phyloP scores from a whole-genome alignment of 768 basidiomycete species.

The Suillus plorans region DNA sequence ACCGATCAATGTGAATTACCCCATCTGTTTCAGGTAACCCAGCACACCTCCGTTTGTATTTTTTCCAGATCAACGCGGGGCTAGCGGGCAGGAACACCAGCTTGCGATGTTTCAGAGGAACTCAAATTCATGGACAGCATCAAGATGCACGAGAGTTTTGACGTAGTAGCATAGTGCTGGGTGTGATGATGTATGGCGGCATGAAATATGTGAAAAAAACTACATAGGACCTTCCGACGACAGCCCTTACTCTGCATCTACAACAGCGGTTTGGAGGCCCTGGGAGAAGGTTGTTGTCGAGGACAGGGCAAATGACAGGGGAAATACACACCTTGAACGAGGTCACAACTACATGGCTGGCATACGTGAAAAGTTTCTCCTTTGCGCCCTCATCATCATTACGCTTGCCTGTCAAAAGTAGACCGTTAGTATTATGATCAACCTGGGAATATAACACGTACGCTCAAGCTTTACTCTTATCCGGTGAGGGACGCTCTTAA shows the following conservation, averaged over 20 bases:
- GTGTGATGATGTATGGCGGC: constrained; percentile 3
- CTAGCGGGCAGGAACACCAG: neutral
- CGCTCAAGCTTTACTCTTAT: constrained; percentile 93
- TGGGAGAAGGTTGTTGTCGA: constrained; percentile 30
- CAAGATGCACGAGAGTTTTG: neutral
- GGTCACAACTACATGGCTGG: constrained; percentile 72
- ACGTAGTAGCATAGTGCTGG: constrained; percentile 3
- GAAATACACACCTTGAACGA: constrained; percentile 75
- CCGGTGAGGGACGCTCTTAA: constrained; percentile 92
- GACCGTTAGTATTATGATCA: constrained; percentile 6
- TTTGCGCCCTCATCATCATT: constrained; percentile 99
- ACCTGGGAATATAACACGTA: constrained; percentile 39
- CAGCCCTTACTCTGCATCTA: constrained; percentile 69
- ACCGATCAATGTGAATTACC: neutral
- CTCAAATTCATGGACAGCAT: neutral
- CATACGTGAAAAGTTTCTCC: constrained; percentile 96
- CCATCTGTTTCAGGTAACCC: neutral
- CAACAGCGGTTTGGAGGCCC: constrained; percentile 83
- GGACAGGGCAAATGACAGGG: neutral
- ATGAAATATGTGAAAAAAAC: constrained; percentile 1
- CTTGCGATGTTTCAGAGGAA: neutral
- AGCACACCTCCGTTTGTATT: neutral
- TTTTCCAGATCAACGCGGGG: neutral
- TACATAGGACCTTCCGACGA: constrained; percentile 2
- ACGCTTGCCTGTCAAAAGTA: constrained; percentile 70